Base-by-base conservation (phyloP, 257 asterid genomes). In the Scutellaria baicalensis region DNA sequence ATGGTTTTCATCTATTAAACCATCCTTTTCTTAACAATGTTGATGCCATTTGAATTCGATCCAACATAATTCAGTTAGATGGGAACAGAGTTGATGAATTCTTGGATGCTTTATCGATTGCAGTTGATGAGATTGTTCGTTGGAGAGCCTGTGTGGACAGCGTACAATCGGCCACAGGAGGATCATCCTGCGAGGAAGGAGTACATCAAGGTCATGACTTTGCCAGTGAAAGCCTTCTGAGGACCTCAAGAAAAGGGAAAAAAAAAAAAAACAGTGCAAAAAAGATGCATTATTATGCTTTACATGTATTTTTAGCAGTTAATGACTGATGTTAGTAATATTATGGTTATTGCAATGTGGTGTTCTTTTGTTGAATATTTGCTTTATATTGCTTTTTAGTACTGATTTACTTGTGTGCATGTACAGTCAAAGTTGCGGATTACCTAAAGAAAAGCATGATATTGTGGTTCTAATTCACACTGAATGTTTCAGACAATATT, bases 61-160 rank as follows among this genome's bases (percentile, higher is more conserved):
- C 27, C 23, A 6, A 58, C 27, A 14, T 13, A 13, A 5, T 47
- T 47, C 0, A 1, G 14, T 9, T 43, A 43, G 49, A 43, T 9
- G 12, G 10, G 9, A 27, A 31, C 10, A 31, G 10, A 50, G 27
- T 50, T 50, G 4, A 50, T 50, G 13, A 50, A 12, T 18, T 8
- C 11, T 6, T 39, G 6, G 17, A 31, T 51, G 16, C 4, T 50
- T 9, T 21, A 38, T 52, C 50, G 71, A 10, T 38, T 72, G 75
- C 80, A 91, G 97, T 73, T 91, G 79, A 89, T 89, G 95, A 84
- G 97, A 76, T 63, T 91, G 83, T 91, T 89, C 6, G 92, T 91
- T 77, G 96, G 97, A 66, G 96, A 91, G 77, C 97, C 96, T 0
- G 89, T 89, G 5, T 91, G 97, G 96, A 87, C 90, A 0, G 85